Percentiles rank a stretch among this genome's conserved stretches.
phyloP scores from a whole-genome alignment of 2,329 filamentous ascomycete species.

The Byssochlamys sp. region DNA sequence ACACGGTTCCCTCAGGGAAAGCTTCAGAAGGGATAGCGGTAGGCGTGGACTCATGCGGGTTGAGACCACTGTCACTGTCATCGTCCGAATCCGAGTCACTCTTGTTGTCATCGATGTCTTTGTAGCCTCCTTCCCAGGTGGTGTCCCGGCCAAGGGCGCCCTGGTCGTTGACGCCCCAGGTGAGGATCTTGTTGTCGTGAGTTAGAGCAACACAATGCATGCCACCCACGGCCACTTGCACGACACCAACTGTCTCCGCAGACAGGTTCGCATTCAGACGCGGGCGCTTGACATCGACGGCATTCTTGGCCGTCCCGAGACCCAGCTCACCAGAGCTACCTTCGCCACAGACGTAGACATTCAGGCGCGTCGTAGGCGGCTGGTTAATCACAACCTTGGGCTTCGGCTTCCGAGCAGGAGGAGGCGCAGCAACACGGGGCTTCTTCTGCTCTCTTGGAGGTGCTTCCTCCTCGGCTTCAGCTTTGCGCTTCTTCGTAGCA shows the following conservation, averaged over 20 bases:
- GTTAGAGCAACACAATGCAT: slow-evolving; percentile 75
- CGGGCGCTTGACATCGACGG: slow-evolving; percentile 65
- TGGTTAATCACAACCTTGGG: slow-evolving; percentile 50
- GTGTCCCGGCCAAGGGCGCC: slow-evolving; percentile 70
- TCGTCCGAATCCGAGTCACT: slow-evolving; percentile 38
- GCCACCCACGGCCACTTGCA: slow-evolving; percentile 67
- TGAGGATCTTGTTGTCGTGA: slow-evolving; percentile 69
- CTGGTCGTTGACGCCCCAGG: slow-evolving; percentile 82
- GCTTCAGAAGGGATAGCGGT: slow-evolving; percentile 38
- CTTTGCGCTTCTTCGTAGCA: slow-evolving; percentile 27
- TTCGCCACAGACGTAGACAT: slow-evolving; percentile 73
- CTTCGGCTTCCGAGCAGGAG: slow-evolving; percentile 21
- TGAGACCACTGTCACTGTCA: slow-evolving; percentile 45
- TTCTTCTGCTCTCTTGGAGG: slow-evolving; percentile 22
- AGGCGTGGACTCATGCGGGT: slow-evolving; percentile 48
- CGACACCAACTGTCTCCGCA: slow-evolving; percentile 52
- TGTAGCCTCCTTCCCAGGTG: slow-evolving; percentile 54
- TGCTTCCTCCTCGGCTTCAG: slow-evolving; percentile 19
- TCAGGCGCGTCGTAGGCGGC: slow-evolving; percentile 47
- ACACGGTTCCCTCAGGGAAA: slow-evolving; percentile 46
- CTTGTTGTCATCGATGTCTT: slow-evolving; percentile 38
- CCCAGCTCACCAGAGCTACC: slow-evolving; percentile 74
- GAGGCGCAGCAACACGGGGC: slow-evolving; percentile 15
- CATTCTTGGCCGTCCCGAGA: slow-evolving; percentile 57
- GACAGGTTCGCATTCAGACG: slow-evolving; percentile 56